Conservation (phyloP, 768 basidiomycete species). For the Plicaturopsis crispa region DNA sequence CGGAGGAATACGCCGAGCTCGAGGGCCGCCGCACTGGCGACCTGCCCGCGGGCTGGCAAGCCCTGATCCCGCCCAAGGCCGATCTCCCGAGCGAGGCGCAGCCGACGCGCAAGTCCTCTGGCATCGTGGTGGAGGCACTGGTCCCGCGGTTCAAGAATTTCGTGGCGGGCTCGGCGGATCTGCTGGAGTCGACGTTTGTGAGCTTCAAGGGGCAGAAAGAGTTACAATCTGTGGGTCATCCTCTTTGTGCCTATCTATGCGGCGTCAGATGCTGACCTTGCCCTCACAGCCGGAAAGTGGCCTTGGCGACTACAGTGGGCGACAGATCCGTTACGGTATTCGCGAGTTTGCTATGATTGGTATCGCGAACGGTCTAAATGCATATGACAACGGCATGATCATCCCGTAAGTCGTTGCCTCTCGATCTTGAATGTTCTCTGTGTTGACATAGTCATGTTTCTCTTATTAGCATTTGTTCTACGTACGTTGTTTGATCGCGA, state of each 20-base stretch:
- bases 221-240: constrained; percentile 6
- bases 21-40: constrained; percentile 6
- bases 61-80: constrained; percentile 4
- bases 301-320: constrained; percentile 7
- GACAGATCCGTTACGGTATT: constrained; percentile 10
- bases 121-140: constrained; percentile 5
- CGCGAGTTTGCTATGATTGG: constrained; percentile 10
- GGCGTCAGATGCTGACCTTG: constrained; percentile 1
- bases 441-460: too few species aligned
- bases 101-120: constrained; percentile 9
- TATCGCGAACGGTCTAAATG: constrained; percentile 8
- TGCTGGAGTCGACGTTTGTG: constrained; percentile 10
- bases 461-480: neutral
- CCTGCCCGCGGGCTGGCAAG: constrained; percentile 7
- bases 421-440: constrained; percentile 1
- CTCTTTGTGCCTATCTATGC: neutral
- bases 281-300: constrained; percentile 6
- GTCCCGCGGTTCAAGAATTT: constrained; percentile 8
- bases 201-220: constrained; percentile 6
- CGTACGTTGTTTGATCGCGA: neutral
- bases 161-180: constrained; percentile 8
- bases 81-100: constrained; percentile 6
- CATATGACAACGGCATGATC: constrained; percentile 6
- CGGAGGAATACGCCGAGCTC: constrained; percentile 7
- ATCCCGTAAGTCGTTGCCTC: constrained; percentile 9